These are phyloP conservation scores for Thielaviopsis musarum DNA, from an alignment of 2,329 filamentous ascomycete species.

Conservation along the genomic window DNA sequence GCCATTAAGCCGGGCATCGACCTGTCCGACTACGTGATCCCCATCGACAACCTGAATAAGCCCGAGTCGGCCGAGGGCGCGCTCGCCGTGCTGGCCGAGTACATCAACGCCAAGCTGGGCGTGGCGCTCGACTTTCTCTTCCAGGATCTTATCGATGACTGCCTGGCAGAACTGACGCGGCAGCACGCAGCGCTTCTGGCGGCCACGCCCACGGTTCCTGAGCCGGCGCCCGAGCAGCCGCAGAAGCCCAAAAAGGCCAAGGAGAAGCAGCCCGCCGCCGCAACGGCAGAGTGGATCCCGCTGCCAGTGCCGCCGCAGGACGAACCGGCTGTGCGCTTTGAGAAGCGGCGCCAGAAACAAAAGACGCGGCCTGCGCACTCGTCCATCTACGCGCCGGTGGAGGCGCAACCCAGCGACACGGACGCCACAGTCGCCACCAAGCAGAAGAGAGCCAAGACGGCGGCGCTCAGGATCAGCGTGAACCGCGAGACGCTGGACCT, in stretches of 20 bases:
- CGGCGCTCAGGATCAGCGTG: conserved; percentile 20
- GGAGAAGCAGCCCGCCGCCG: background rate
- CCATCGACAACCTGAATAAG: conserved; percentile 26
- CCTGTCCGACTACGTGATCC: conserved; percentile 23
- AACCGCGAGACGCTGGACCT: conserved; percentile 21
- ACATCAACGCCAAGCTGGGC: conserved; percentile 23
- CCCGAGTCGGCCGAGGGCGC: conserved; percentile 22
- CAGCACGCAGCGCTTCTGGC: conserved; percentile 17
- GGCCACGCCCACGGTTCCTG: conserved; percentile 5
- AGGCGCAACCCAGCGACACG: no score
- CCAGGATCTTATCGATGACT: conserved; percentile 25
- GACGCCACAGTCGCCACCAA: background rate
- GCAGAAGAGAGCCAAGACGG: background rate
- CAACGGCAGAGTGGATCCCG: conserved; percentile 13
- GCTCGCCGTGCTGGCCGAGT: conserved; percentile 21
- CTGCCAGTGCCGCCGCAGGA: conserved; percentile 13
- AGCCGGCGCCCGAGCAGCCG: no score
- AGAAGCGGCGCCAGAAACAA: conserved; percentile 24
- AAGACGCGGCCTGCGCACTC: conserved; percentile 26
- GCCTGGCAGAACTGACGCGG: conserved; percentile 19
- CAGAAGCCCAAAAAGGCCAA: conserved; percentile 11
- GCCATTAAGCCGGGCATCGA: conserved; percentile 23
- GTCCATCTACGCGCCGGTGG: conserved; percentile 17
- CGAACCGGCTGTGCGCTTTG: conserved; percentile 15
- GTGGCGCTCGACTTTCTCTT: conserved; percentile 27